Evolutionary conservation across 257 asterid species (phyloP), one percentile per base, ranked within the genome.

Genomic region (Solanum habrochaites): DNA sequence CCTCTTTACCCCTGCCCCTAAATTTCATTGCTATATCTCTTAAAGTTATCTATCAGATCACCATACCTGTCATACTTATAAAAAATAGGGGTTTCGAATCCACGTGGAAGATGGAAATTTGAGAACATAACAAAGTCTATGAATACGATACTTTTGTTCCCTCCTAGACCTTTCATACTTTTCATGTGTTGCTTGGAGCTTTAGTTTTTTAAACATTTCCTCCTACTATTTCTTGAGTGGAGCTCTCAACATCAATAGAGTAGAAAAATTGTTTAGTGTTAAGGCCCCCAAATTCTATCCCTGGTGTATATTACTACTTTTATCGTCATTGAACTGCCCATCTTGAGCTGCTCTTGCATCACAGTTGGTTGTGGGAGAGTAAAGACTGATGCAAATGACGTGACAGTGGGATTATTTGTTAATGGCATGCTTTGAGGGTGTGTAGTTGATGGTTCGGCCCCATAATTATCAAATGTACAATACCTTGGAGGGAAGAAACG

Each of bases 351-450:
- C 37, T 12, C 9, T 66, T 66, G 20, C 20, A 7, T 14, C 20
- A 66, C 20, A 25, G 20, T 5, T 25, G 4, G 20, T 6, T 66
- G 10, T 6, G 35, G 20, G 4, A 66, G 8, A 47, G 58, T 66
- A 66, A 25, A 66, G 7, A 66, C 15, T 0, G 1, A 4, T 66
- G 37, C 4, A 25, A 2, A 1, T 25, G 4, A 5, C 3, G 2
- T 2, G 72, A n/a, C 3, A 25, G 4, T 11, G 4, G 3, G 72
- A 5, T 25, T 66, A 12, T 11, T 5, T 18, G 10, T 66, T 0
- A 31, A 66, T 66, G 20, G 35, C 4, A 25, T 66, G 10, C 20
- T 18, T 11, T 12, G 9, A 64, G 35, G 35, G 1, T 0, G 15
- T n/a, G 8, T 62, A 11, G 7, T 8, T 58, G 67, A 1, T 58